phyloP scores from a whole-genome alignment of 2,329 filamentous ascomycete genomes.

The Lasiodiplodia gonubiensis region DNA sequence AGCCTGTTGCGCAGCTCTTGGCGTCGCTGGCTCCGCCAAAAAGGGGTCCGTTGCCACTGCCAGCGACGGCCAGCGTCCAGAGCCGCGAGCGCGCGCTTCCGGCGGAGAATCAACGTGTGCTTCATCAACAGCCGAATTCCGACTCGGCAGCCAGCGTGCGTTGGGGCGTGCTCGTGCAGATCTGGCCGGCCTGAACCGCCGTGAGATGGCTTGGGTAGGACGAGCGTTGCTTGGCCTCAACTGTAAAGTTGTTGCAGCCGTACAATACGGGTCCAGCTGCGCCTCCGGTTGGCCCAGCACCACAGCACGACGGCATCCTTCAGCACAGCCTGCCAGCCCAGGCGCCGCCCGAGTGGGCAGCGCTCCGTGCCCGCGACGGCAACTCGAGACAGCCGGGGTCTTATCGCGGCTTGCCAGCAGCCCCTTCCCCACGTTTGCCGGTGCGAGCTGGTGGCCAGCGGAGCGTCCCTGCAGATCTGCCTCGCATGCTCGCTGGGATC shows the following conservation, averaged over 20 bases:
- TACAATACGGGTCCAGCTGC: constrained; percentile 1
- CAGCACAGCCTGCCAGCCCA: not conserved
- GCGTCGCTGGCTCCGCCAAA: constrained; percentile 5
- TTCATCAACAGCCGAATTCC: constrained; percentile 20
- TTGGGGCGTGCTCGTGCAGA: constrained; percentile 5
- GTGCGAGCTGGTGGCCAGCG: not conserved
- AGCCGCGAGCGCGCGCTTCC: not conserved
- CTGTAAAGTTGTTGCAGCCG: not conserved
- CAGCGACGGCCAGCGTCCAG: not conserved
- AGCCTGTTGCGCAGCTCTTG: constrained; percentile 13
- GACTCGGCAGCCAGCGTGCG: constrained; percentile 18
- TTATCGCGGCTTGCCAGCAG: constrained; percentile 14
- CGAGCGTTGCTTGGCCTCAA: constrained; percentile 20
- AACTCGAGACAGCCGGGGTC: constrained; percentile 19
- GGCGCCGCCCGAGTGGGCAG: not conserved
- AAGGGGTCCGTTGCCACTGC: not conserved
- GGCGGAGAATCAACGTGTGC: not conserved
- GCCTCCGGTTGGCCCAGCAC: constrained; percentile 5
- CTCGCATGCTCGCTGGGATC: not conserved
- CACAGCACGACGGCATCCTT: not conserved
- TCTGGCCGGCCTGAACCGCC: constrained; percentile 1
- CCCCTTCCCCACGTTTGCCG: constrained; percentile 19
- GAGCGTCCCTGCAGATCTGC: constrained; percentile 24
- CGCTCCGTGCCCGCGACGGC: constrained; percentile 10
- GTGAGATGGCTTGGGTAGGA: not conserved